These are phyloP conservation scores for Globisporangium rhizosaccharum DNA, from an alignment of 352 stramenopile species.

Conservation along the genomic window DNA sequence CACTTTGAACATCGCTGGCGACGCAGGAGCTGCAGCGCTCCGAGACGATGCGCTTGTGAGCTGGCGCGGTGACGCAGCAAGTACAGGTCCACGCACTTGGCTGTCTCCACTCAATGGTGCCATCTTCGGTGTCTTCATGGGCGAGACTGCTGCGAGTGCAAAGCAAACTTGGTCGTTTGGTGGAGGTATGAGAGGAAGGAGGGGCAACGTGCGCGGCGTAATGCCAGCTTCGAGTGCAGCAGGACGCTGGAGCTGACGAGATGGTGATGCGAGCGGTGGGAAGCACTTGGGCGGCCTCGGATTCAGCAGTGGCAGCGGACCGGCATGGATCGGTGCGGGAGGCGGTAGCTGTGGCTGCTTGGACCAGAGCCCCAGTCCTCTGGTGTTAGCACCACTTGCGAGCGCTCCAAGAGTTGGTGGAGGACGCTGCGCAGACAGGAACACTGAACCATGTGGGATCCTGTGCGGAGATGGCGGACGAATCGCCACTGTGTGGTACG, in stretches of 20 bases:
- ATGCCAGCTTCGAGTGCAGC: slow-evolving; percentile 1
- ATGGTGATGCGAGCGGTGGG: slow-evolving; percentile 7
- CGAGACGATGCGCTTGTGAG: neutral
- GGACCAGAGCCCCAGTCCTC: neutral
- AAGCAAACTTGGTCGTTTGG: slow-evolving; percentile 12
- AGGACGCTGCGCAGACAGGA: slow-evolving; percentile 14
- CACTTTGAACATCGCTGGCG: neutral
- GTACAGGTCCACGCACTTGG: slow-evolving; percentile 5
- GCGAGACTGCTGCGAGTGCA: slow-evolving; percentile 4
- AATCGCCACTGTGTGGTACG: slow-evolving; percentile 20
- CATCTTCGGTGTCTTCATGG: slow-evolving; percentile 4
- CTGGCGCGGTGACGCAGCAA: no score
- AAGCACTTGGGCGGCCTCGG: slow-evolving; percentile 13
- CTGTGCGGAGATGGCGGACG: slow-evolving; percentile 25
- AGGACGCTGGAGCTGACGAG: neutral
- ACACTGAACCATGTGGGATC: slow-evolving; percentile 28
- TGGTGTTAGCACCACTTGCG: neutral
- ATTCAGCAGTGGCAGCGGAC: slow-evolving; percentile 4
- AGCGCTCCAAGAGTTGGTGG: neutral
- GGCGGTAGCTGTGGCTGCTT: neutral
- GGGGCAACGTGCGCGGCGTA: neutral
- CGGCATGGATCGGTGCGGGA: neutral
- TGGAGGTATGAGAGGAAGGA: neutral
- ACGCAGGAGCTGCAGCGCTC: neutral
- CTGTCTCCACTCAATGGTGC: neutral